These are phyloP conservation scores for Protomyces pachydermus DNA, from an alignment of 1,139 yeast species.

Conservation along the genomic window DNA sequence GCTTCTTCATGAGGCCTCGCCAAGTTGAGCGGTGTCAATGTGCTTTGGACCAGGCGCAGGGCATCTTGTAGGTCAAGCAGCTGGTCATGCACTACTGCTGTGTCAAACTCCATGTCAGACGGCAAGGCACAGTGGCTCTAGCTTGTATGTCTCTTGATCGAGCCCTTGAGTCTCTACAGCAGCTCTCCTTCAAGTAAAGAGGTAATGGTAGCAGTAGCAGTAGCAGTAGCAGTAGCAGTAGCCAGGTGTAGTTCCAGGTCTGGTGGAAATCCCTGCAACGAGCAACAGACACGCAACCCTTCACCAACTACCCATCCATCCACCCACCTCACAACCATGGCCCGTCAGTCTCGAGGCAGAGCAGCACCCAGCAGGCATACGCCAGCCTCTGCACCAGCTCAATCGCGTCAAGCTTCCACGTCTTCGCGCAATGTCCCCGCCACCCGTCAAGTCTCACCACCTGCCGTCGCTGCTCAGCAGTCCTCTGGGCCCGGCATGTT, in stretches of 20 bases:
- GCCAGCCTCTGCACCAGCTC: slow-evolving; percentile 53
- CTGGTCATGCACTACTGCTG: slow-evolving; percentile 15
- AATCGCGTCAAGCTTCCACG: slow-evolving; percentile 73
- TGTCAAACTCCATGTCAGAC: background rate
- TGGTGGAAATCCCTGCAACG: background rate
- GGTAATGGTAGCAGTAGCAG: too few relatives aligned
- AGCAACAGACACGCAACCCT: background rate
- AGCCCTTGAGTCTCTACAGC: background rate
- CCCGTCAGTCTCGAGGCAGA: slow-evolving; percentile 48
- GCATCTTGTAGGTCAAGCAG: slow-evolving; percentile 9
- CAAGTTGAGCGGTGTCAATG: slow-evolving; percentile 5
- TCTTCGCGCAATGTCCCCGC: slow-evolving; percentile 45
- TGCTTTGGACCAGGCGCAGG: slow-evolving; percentile 1
- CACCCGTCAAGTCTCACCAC: slow-evolving; percentile 39
- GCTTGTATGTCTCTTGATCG: background rate
- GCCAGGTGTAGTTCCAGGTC: too few relatives aligned
- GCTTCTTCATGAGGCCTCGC: background rate
- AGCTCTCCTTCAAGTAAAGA: too few relatives aligned
- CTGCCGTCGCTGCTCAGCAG: slow-evolving; percentile 46
- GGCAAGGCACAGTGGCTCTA: background rate
- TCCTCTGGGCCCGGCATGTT: slow-evolving; percentile 81
- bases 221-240: too few relatives aligned
- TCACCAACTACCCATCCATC: background rate
- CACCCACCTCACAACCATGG: slow-evolving; percentile 41
- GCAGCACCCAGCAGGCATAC: slow-evolving; percentile 43